Percentiles rank a stretch among this genome's conserved stretches.
Conservation (phyloP, 1,284 basidiomycete species). For the Pseudozyma pruni region DNA sequence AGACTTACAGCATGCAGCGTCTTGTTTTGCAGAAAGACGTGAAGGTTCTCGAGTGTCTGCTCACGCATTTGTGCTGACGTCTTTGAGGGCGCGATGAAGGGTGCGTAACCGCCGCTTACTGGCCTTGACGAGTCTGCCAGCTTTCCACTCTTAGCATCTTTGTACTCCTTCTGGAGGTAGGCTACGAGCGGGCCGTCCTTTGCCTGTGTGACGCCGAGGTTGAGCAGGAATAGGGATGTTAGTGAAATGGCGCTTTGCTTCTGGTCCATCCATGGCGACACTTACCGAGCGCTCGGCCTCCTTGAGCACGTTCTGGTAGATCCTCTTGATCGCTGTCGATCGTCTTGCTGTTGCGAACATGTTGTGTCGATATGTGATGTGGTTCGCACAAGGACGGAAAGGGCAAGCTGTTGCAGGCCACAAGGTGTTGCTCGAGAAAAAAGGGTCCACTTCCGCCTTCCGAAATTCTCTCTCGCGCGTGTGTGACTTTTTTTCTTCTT, state of each 20-base stretch:
- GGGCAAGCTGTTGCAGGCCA: background rate
- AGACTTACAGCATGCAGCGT: constrained; percentile 73
- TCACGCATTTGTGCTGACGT: constrained; percentile 24
- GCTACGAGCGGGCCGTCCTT: constrained; percentile 34
- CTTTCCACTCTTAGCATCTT: constrained; percentile 6
- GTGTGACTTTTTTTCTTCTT: constrained; percentile 2
- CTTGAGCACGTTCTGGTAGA: constrained; percentile 34
- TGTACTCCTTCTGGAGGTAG: constrained; percentile 32
- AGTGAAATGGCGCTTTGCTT: no score
- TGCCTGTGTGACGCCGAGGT: constrained; percentile 17
- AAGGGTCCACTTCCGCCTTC: constrained; percentile 23
- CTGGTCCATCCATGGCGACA: background rate
- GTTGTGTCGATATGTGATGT: background rate
- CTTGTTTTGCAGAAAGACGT: constrained; percentile 79
- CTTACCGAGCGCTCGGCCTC: constrained; percentile 33
- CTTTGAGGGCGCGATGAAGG: constrained; percentile 32
- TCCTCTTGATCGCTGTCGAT: constrained; percentile 22
- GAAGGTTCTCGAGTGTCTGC: constrained; percentile 72
- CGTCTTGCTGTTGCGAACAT: constrained; percentile 36
- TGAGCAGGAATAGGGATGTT: no score
- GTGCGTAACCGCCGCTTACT: constrained; percentile 16
- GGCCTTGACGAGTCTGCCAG: background rate
- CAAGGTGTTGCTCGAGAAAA: background rate
- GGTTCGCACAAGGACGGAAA: background rate
- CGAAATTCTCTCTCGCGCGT: constrained; percentile 26